phyloP scores from a whole-genome alignment of 306 rosid genomes.

The Dicorynia guianensis region DNA sequence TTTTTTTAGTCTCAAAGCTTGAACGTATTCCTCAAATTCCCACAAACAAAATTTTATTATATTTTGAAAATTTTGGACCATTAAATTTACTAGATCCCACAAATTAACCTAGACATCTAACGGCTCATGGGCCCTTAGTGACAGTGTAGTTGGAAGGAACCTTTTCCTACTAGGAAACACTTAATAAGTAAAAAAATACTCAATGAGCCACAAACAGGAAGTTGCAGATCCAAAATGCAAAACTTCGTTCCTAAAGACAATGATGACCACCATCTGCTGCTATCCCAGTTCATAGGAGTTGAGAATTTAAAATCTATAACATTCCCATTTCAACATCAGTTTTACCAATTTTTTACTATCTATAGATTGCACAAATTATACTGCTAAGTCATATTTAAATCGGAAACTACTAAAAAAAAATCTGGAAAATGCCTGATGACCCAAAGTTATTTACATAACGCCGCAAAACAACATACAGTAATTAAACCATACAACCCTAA shows the following conservation, averaged over 20 bases:
- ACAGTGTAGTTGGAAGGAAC: no score
- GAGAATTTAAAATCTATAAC: no score
- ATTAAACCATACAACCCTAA: not conserved
- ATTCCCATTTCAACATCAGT: slow-evolving; percentile 4
- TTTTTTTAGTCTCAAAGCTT: slow-evolving; percentile 9
- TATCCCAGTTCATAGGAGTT: no score
- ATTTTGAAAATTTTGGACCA: no score
- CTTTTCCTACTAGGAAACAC: not conserved
- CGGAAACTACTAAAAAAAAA: not conserved
- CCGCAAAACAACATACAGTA: slow-evolving; percentile 6
- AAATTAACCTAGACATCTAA: no score
- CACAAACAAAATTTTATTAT: no score
- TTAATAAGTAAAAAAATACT: not conserved
- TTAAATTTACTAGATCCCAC: no score
- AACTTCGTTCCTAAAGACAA: no score
- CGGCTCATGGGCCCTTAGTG: no score
- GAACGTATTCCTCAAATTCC: slow-evolving; percentile 11
- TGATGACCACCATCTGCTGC: no score
- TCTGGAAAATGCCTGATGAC: not conserved
- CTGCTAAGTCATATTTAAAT: not conserved
- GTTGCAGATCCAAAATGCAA: not conserved
- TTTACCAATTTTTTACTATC: slow-evolving; percentile 4
- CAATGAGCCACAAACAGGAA: not conserved
- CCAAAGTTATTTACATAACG: not conserved
- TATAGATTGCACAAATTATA: slow-evolving; percentile 13